These are phyloP conservation scores for Cocos nucifera DNA, from an alignment of 176 grass and related monocot species.

Conservation along the genomic window DNA sequence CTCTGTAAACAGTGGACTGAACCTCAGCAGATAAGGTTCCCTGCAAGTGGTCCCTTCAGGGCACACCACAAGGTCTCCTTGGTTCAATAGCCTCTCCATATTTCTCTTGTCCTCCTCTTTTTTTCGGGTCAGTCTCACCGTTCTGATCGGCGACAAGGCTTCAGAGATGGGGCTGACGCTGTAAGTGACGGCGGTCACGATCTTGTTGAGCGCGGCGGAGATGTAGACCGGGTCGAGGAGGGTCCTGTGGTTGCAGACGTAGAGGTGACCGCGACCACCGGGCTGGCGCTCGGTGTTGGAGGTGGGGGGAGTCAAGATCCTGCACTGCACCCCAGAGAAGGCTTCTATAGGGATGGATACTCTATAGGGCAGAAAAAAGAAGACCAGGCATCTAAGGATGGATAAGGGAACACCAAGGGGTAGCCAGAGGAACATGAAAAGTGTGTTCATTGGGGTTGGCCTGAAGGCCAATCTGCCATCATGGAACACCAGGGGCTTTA, in stretches of 20 bases:
- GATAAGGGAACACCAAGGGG: conserved; percentile 26
- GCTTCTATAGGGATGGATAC: conserved; percentile 44
- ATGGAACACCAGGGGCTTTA: conserved; percentile 56
- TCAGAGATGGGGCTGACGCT: too few relatives aligned
- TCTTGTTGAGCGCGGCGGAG: conserved; percentile 14
- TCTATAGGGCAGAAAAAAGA: conserved; percentile 35
- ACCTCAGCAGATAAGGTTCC: conserved; percentile 63
- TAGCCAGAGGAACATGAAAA: conserved; percentile 60
- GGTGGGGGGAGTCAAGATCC: neutral
- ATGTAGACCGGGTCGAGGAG: conserved; percentile 70
- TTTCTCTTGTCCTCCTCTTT: too few relatives aligned
- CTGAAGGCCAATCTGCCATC: conserved; percentile 54
- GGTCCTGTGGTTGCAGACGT: conserved; percentile 76
- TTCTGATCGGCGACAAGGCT: too few relatives aligned
- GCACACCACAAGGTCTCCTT: conserved; percentile 61
- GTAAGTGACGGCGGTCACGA: too few relatives aligned
- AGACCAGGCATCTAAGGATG: conserved; percentile 21
- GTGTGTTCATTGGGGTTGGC: conserved; percentile 28
- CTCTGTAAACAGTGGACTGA: conserved; percentile 59
- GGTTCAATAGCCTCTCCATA: conserved; percentile 32
- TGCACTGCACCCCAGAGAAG: conserved; percentile 42
- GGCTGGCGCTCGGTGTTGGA: neutral
- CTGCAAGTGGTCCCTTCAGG: conserved; percentile 91
- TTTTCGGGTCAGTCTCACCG: too few relatives aligned
- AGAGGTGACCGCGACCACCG: conserved; percentile 2